Evolutionary conservation across 805 yeast genomes (phyloP), one percentile per base, ranked within the genome.

Genomic region (Suhomyces sp.): DNA sequence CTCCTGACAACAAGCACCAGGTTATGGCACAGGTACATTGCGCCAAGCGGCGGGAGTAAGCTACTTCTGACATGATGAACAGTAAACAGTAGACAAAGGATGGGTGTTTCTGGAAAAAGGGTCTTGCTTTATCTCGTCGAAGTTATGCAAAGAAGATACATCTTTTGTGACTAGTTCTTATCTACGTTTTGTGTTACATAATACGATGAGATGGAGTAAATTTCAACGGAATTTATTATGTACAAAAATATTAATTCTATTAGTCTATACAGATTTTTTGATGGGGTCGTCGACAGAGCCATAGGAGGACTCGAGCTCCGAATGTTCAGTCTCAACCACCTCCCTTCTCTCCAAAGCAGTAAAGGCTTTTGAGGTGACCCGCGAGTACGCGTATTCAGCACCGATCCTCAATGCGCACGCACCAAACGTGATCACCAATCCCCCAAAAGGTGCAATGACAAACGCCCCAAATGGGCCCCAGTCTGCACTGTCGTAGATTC

Each of bases 381-480:
- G 72, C 31, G 78, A 62, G 47, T 67, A 65, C 4, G 69, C 27
- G 51, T 67, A 77, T 31, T 58, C 55, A 13, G 60, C 54, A 1
- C 64, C 52, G 35, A 81, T 65, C 69, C 94, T 78, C 13, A 76
- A 23, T 3, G 62, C 85, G 26, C 87, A 78, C 44, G 78, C 75
- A 27, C 75, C 61, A 12, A 81, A 68, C 2, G 88, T 85, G 55
- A 85, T 73, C 5, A 86, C 56, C 2, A 91, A 57, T 9, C 93
- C 90, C 26, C 93, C 96, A 41, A 85, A 77, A 5, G 97, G 97
- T 1, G 97, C 94, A 56, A 86, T 88, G 6, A 88, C 93, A 70
- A 92, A 92, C 1, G 97, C 97, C 23, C 96, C 97, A 72, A 92
- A 92, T 0, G 96, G 85, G 61, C 96, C 89, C 97, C 97, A 92